Conservation (phyloP, 139 green algal species). For the Penium margaritaceum region DNA sequence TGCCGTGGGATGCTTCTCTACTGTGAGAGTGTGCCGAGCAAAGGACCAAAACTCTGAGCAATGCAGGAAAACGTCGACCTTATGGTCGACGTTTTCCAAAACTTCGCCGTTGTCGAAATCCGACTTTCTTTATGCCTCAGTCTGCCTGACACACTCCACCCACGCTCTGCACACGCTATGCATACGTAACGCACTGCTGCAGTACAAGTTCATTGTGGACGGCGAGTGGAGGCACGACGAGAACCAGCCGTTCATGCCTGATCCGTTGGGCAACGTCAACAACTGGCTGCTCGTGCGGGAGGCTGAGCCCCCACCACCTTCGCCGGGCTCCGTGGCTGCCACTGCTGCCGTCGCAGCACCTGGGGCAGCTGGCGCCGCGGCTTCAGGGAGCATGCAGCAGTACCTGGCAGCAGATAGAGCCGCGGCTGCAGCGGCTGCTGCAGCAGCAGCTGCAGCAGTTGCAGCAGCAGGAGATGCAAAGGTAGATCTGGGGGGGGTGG, state of each 20-base stretch:
- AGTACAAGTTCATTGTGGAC: slow-evolving; percentile 99
- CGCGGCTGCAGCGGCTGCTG: too few species aligned
- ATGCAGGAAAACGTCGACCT: too few species aligned
- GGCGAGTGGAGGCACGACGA: slow-evolving; percentile 97
- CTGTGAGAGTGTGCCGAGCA: too few species aligned
- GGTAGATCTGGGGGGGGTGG: background rate
- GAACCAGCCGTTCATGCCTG: slow-evolving; percentile 87
- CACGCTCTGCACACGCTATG: too few species aligned
- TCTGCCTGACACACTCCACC: too few species aligned
- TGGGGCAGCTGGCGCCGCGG: background rate
- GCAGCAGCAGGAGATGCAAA: background rate
- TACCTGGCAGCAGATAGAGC: too few species aligned
- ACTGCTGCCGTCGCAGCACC: background rate
- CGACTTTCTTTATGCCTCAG: too few species aligned
- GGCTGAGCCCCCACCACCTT: slow-evolving; percentile 2
- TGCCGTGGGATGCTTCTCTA: too few species aligned
- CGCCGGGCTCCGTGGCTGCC: background rate
- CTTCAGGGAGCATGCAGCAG: background rate
- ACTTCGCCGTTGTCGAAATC: too few species aligned
- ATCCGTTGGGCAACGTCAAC: slow-evolving; percentile 97
- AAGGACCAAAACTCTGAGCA: too few species aligned
- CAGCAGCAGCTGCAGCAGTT: background rate
- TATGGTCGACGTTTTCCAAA: too few species aligned
- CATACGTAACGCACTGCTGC: too few species aligned
- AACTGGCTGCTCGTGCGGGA: slow-evolving; percentile 60